phyloP scores from a whole-genome alignment of 306 rosid species.

The Cicer cuneatum region DNA sequence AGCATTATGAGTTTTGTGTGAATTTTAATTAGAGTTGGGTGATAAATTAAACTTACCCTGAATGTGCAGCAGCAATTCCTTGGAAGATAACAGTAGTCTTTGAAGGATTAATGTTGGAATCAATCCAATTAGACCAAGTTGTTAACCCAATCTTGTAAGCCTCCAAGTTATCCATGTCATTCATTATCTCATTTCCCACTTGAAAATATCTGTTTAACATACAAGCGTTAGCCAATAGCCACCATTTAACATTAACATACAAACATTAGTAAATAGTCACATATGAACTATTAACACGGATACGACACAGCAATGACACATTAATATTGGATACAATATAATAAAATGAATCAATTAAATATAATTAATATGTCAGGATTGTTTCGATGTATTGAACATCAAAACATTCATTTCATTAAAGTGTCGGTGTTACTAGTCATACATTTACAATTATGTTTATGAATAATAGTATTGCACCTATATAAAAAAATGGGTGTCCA shows the following conservation, averaged over 20 bases:
- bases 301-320: no score
- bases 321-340: no score
- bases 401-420: no score
- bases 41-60: conserved; percentile 49
- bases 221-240: conserved; percentile 9
- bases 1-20: background rate
- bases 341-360: no score
- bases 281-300: no score
- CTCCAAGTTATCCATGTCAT: conserved; percentile 69
- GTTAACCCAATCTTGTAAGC: conserved; percentile 70
- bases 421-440: no score
- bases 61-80: conserved; percentile 74
- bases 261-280: no score
- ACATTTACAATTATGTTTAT: no score
- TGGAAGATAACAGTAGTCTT: conserved; percentile 68
- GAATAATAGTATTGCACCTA: no score
- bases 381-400: no score
- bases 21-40: conserved; percentile 1
- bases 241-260: background rate
- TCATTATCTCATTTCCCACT: conserved; percentile 52
- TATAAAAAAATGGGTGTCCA: no score
- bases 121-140: conserved; percentile 76
- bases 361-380: no score
- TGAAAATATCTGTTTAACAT: conserved; percentile 57
- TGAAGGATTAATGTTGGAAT: conserved; percentile 68